Base-by-base conservation (phyloP, 176 grass and related monocot genomes). In the Canna indica region DNA sequence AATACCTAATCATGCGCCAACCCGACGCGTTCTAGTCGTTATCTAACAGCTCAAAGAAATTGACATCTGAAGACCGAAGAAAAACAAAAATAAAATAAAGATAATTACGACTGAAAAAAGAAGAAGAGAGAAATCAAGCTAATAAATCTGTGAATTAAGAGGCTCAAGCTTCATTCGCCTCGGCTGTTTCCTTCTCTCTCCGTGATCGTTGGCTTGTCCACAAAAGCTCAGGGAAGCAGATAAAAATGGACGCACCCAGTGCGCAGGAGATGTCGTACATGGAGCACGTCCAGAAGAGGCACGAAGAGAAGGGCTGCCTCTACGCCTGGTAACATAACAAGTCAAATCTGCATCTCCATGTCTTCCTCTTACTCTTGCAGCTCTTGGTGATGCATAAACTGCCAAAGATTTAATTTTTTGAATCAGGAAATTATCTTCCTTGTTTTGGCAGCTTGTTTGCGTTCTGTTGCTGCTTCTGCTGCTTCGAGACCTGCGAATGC, bases 401-500 rank as follows among this genome's bases (percentile, higher is more conserved):
- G 41, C 1, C 3, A 44, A 61, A 11, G 8, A 13, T 29, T 22
- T 18, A 25, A 11, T 5, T 11, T 59, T 22, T 28, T 29, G 14
- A 1, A 57, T 62, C 14, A 5, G 13, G 31, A 44, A 44, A 44
- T 15, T 34, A 18, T 4, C 3, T 32, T 73, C 17, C 22, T 17
- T 15, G 7, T 38, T 41, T 27, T 29, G 3, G 9, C 83, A 96
- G 92, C 48, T 67, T 96, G 20, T 91, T 91, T 78, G 70, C 92
- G 12, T 64, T 83, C 2, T 81, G 85, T 35, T 96, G 92, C 85
- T 96, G 92, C 83, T 96, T 86, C 74, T 96, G 92, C 85, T 96
- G 92, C 81, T 96, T 79, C 39, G 92, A 96, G 81, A 81, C 85
- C 6, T 96, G 92, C 47, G 92, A 96, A 81, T 96, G 92, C 69